phyloP scores from a whole-genome alignment of 2,329 filamentous ascomycete genomes.

The Elsinoe batatas region DNA sequence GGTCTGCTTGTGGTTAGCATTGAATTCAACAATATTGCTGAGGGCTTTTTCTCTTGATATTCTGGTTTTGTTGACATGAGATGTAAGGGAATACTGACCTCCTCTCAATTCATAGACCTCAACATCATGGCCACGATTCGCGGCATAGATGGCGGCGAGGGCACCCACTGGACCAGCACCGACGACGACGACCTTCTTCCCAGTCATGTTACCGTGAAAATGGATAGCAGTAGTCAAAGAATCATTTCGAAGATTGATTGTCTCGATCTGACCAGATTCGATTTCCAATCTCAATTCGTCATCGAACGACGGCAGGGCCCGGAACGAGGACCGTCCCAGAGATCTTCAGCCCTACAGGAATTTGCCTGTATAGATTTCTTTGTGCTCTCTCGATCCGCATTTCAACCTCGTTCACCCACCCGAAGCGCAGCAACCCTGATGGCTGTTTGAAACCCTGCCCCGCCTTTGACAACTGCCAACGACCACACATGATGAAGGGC shows the following conservation, averaged over 20 bases:
- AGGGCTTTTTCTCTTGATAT: not conserved
- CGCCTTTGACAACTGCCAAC: not conserved
- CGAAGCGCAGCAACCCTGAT: not conserved
- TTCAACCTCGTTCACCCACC: not conserved
- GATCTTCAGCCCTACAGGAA: constrained; percentile 11
- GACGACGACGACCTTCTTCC: constrained; percentile 69
- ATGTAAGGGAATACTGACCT: constrained; percentile 50
- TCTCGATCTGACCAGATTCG: not conserved
- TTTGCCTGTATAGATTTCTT: constrained; percentile 8
- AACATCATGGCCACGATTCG: constrained; percentile 75
- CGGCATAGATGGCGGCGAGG: constrained; percentile 84
- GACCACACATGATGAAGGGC: constrained; percentile 2
- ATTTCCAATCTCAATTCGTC: constrained; percentile 12
- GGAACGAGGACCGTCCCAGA: not conserved
- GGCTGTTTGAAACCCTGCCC: constrained; percentile 6
- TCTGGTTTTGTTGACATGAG: not conserved
- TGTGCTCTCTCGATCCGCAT: not conserved
- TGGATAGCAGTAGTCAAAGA: not conserved
- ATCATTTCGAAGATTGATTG: not conserved
- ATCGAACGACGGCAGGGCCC: constrained; percentile 7
- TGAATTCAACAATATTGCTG: not conserved
- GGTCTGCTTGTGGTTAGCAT: constrained; percentile 48
- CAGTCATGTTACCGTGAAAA: constrained; percentile 13
- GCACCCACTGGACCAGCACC: constrained; percentile 91
- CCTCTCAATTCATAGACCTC: constrained; percentile 88